These are phyloP conservation scores for Penicillium griseofulvum DNA, from an alignment of 2,329 filamentous ascomycete species.

Conservation along the genomic window DNA sequence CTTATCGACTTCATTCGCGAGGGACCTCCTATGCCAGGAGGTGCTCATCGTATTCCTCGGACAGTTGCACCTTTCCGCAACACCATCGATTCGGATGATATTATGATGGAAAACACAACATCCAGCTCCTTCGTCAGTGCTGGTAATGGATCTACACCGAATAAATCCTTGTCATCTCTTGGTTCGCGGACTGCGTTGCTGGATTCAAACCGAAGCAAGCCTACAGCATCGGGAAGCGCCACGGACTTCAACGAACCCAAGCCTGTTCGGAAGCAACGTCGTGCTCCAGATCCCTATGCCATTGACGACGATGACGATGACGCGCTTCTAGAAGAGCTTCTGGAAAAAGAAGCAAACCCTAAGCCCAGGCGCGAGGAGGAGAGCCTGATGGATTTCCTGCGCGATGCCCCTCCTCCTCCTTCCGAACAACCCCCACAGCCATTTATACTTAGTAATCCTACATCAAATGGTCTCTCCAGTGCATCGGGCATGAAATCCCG, in stretches of 20 bases:
- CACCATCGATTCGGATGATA: conserved; percentile 82
- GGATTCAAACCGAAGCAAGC: conserved; percentile 36
- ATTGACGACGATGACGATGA: conserved; percentile 70
- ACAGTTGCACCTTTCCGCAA: conserved; percentile 80
- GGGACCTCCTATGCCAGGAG: conserved; percentile 65
- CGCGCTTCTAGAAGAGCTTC: conserved; percentile 48
- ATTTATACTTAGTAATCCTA: conserved; percentile 21
- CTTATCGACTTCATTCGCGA: conserved; percentile 93
- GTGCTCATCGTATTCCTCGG: conserved; percentile 71
- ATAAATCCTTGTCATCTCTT: conserved; percentile 58
- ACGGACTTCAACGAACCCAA: conserved; percentile 6
- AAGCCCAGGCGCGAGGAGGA: conserved; percentile 44
- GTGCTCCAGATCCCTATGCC: conserved; percentile 87
- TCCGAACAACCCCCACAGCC: conserved; percentile 33
- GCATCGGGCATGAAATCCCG: conserved; percentile 35
- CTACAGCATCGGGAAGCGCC: conserved; percentile 12
- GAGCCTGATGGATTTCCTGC: conserved; percentile 50
- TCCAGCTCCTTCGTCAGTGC: conserved; percentile 43
- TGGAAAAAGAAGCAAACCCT: conserved; percentile 15
- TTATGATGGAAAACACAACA: conserved; percentile 35
- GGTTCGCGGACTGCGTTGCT: conserved; percentile 71
- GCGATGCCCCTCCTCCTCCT: conserved; percentile 44
- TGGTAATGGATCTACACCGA: conserved; percentile 52
- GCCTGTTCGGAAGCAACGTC: conserved; percentile 69
- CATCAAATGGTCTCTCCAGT: conserved; percentile 10